These are phyloP conservation scores for Candida parachauliodes DNA, from an alignment of 805 yeast species.

Conservation along the genomic window DNA sequence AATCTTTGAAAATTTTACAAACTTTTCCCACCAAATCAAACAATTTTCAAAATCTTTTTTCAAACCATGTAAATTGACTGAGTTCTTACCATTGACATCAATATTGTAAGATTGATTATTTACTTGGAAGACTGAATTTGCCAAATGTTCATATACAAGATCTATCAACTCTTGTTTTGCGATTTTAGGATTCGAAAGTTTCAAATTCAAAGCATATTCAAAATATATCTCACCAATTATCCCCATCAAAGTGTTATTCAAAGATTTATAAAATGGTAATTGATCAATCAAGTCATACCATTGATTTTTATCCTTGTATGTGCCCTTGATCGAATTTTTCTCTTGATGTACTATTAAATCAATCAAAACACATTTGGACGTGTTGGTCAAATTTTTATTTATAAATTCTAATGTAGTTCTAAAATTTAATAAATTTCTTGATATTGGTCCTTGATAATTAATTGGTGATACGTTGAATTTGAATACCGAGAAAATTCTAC, in stretches of 20 bases:
- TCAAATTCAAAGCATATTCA: conserved; percentile 35
- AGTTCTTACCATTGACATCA: conserved; percentile 39
- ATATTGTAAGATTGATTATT: conserved; percentile 36
- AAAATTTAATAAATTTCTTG: conserved; percentile 61
- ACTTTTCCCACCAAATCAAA: conserved; percentile 32
- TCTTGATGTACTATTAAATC: conserved; percentile 46
- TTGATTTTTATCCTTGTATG: conserved; percentile 35
- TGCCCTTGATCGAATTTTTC: conserved; percentile 47
- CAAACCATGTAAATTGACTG: conserved; percentile 31
- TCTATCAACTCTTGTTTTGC: conserved; percentile 25
- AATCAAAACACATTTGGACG: conserved; percentile 50
- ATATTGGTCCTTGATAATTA: conserved; percentile 67
- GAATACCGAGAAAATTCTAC: conserved; percentile 35
- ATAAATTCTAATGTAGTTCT: conserved; percentile 60
- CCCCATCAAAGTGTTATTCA: conserved; percentile 64
- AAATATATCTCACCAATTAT: conserved; percentile 54
- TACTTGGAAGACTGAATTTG: conserved; percentile 35
- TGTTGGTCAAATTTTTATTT: conserved; percentile 46
- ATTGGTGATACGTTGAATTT: conserved; percentile 39
- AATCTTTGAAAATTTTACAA: conserved; percentile 23
- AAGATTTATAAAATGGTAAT: conserved; percentile 56
- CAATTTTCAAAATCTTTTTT: conserved; percentile 30
- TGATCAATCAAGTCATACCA: conserved; percentile 59
- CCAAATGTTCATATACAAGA: conserved; percentile 28
- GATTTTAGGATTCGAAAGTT: conserved; percentile 17